Evolutionary conservation across 805 yeast species (phyloP).

Genomic region (Lachancea nothofagi): DNA sequence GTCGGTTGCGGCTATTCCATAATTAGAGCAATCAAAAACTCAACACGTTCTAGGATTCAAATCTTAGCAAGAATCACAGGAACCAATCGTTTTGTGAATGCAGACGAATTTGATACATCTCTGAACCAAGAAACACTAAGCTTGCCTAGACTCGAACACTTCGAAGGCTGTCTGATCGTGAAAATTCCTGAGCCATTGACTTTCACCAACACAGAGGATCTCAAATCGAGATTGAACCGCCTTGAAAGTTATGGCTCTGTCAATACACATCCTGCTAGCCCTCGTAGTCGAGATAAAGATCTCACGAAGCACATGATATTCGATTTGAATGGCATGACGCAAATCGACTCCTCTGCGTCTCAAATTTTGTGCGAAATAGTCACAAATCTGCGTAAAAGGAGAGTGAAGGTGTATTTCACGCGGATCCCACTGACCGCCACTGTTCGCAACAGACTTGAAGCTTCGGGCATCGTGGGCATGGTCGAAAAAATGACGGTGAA

Average conservation of each 20-base stretch:
- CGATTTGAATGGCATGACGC: constrained; percentile 78
- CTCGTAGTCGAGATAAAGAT: constrained; percentile 41
- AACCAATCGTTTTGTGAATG: constrained; percentile 59
- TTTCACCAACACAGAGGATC: constrained; percentile 77
- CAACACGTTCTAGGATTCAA: constrained; percentile 79
- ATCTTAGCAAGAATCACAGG: constrained; percentile 66
- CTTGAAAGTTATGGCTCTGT: constrained; percentile 74
- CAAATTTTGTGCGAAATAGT: constrained; percentile 65
- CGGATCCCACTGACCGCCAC: constrained; percentile 47
- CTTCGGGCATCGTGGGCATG: constrained; percentile 50
- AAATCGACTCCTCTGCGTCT: constrained; percentile 73
- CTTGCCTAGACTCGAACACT: constrained; percentile 34
- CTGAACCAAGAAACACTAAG: constrained; percentile 13
- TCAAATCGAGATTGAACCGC: constrained; percentile 59
- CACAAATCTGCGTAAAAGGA: constrained; percentile 45
- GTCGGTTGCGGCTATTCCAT: constrained; percentile 82
- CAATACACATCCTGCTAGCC: constrained; percentile 69
- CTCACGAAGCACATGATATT: constrained; percentile 57
- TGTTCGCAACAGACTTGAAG: constrained; percentile 45
- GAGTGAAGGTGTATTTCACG: constrained; percentile 53
- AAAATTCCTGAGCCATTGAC: constrained; percentile 85
- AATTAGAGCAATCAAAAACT: constrained; percentile 70
- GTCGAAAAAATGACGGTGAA: constrained; percentile 22
- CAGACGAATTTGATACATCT: constrained; percentile 52
- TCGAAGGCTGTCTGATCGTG: constrained; percentile 72